Percentiles rank a stretch among this genome's conserved stretches.
Evolutionary conservation across 2,329 filamentous ascomycete genomes (phyloP).

Genomic region (Hymenoscyphus albidus): DNA sequence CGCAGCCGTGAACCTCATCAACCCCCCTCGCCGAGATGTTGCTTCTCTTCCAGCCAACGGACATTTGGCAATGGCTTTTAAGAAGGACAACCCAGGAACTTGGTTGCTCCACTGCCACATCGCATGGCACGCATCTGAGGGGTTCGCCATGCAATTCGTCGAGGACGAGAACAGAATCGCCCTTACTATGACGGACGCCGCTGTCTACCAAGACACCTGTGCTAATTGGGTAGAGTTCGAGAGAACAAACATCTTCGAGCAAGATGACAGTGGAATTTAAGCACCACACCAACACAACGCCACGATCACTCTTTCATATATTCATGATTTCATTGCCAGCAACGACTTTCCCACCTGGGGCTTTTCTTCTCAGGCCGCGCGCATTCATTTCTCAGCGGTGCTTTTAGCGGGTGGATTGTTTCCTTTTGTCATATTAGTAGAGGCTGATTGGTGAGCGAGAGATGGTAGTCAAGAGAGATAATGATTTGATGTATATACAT

Average conservation of each 20-base stretch:
- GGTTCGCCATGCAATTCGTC: constrained; percentile 51
- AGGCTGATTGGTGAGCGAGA: neutral
- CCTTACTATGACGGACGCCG: constrained; percentile 13
- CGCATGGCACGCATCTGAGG: constrained; percentile 51
- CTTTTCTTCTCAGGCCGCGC: neutral
- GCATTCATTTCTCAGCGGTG: neutral
- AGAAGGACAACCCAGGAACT: constrained; percentile 34
- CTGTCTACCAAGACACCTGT: constrained; percentile 23
- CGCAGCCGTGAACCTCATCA: constrained; percentile 36
- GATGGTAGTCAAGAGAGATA: neutral
- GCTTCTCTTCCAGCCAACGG: constrained; percentile 42
- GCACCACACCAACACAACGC: neutral
- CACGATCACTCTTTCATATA: neutral
- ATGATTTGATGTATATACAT: neutral
- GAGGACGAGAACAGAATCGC: constrained; percentile 33
- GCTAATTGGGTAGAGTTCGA: constrained; percentile 24
- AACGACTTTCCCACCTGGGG: neutral
- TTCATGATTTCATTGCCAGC: neutral
- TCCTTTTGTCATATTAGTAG: neutral
- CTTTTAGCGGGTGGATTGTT: neutral
- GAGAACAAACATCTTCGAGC: constrained; percentile 13
- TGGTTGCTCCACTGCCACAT: constrained; percentile 38
- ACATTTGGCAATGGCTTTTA: constrained; percentile 33
- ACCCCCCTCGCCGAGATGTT: constrained; percentile 51
- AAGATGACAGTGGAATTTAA: constrained; percentile 33